Evolutionary conservation across 75 land plant species (phyloP), one percentile per base, ranked within the genome.

Genomic region (Pinus tabuliformis): DNA sequence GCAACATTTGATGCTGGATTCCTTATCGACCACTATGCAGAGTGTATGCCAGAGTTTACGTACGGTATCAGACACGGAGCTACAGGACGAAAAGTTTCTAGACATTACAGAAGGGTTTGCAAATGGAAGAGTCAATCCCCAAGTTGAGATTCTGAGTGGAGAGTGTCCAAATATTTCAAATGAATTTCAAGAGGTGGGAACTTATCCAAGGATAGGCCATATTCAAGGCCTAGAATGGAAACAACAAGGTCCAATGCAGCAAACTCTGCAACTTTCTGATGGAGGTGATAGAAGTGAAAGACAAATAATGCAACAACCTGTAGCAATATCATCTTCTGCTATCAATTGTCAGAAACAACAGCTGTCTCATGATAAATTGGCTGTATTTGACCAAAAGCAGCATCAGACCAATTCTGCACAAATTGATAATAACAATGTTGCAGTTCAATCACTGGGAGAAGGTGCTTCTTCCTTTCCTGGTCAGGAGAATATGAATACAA

Each of bases 21-120:
- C 89, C 11, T 73, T 96, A 56, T 96, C 98, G 11, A 77, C 77
- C 21, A 87, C 91, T 3, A 81, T 96, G 75, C 95, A 96, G 72
- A 77, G 81, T 11, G 83, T 80, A 57, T 92, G 93, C 79, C 56
- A 72, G 66, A 96, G 80, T 83, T 85, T 96, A 78, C 80, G 98
- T 4, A 86, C 91, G 17, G 79, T 96, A 2, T 86, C 95, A 56
- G 83, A 86, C 49, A 80, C 80, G 72, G 95, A 96, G 80, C 54
- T 94, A 6, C 76, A 74, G 63, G 87, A 88, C 52, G 93, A 93
- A 71, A 73, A 65, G 0, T 39, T 39, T 39, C 13, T 42, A 77
- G 84, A 74, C 54, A 33, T n/a, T 59, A 56, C 37, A 1, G 83
- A 72, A 18, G 52, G 49, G 21, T 68, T 42, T 39, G 24, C 39